phyloP scores from a whole-genome alignment of 2,329 filamentous ascomycete genomes.

The Fusarium sp. region DNA sequence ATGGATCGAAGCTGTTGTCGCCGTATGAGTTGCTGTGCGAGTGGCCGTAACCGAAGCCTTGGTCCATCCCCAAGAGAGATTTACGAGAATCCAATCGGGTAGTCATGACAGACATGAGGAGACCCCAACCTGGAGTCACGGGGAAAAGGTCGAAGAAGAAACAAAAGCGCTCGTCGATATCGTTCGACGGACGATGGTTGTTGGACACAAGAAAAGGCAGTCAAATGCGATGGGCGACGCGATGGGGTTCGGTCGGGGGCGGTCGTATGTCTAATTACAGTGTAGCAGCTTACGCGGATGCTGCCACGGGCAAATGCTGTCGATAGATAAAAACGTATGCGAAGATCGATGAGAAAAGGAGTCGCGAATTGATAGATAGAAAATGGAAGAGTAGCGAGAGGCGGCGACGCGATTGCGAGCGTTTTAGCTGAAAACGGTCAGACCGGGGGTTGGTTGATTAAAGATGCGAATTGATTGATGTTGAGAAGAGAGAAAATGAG shows the following conservation, averaged over 20 bases:
- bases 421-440: slow-evolving; percentile 25
- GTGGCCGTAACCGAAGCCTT: slow-evolving; percentile 52
- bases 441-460: not conserved
- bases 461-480: slow-evolving; percentile 19
- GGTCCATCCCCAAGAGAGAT: slow-evolving; percentile 54
- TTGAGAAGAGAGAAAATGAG: slow-evolving; percentile 39
- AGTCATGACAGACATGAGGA: slow-evolving; percentile 51
- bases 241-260: slow-evolving; percentile 21
- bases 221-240: slow-evolving; percentile 22
- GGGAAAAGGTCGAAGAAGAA: slow-evolving; percentile 13
- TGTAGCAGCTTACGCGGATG: slow-evolving; percentile 24
- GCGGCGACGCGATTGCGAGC: slow-evolving; percentile 28
- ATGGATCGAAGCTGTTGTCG: slow-evolving; percentile 39
- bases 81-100: slow-evolving; percentile 55
- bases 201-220: slow-evolving; percentile 9
- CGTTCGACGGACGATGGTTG: slow-evolving; percentile 24
- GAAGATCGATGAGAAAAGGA: slow-evolving; percentile 19
- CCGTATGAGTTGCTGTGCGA: slow-evolving; percentile 50
- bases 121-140: slow-evolving; percentile 54
- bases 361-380: slow-evolving; percentile 17
- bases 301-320: slow-evolving; percentile 11
- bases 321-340: slow-evolving; percentile 11
- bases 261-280: slow-evolving; percentile 29
- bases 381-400: slow-evolving; percentile 31
- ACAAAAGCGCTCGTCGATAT: slow-evolving; percentile 25